Evolutionary conservation across 441 rosid genomes (phyloP).

Genomic region (Iberis amara): DNA sequence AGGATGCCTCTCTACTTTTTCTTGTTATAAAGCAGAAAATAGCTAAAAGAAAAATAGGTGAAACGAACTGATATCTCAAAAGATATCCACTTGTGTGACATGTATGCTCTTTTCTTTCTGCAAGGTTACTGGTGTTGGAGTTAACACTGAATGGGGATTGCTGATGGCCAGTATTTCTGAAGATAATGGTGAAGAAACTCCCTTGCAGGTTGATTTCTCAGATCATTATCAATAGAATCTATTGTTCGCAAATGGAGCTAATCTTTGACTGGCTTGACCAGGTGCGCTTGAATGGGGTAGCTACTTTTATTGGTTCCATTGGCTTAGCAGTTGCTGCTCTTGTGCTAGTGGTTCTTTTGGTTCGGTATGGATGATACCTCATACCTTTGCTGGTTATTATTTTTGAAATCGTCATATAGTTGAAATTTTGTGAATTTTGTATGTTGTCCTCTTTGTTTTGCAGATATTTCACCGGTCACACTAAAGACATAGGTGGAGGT

Average conservation of each 20-base stretch:
- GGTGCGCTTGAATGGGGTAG: constrained; percentile 96
- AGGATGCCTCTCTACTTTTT: constrained; percentile 12
- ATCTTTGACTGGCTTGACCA: constrained; percentile 26
- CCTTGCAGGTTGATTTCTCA: constrained; percentile 62
- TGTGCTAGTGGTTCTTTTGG: constrained; percentile 72
- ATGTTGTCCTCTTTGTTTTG: constrained; percentile 2
- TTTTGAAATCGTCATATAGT: not conserved
- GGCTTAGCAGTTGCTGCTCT: constrained; percentile 68
- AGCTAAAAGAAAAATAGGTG: constrained; percentile 1
- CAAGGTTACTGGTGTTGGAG: constrained; percentile 89
- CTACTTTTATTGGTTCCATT: constrained; percentile 85
- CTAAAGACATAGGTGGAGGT: constrained; percentile 38
- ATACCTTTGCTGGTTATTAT: constrained; percentile 7
- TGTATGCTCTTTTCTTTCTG: constrained; percentile 15
- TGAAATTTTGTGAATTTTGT: not conserved
- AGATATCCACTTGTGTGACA: not conserved
- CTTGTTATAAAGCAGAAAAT: not conserved
- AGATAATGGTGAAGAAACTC: constrained; percentile 98
- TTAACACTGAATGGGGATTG: constrained; percentile 97
- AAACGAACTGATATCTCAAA: not conserved
- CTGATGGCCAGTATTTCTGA: constrained; percentile 96
- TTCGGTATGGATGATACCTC: constrained; percentile 44
- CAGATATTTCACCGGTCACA: constrained; percentile 82
- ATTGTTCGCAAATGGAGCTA: not conserved
- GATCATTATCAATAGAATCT: constrained; percentile 2